Evolutionary conservation across 208 protist genomes (phyloP).

Genomic region (Tritrichomonas musculus): DNA sequence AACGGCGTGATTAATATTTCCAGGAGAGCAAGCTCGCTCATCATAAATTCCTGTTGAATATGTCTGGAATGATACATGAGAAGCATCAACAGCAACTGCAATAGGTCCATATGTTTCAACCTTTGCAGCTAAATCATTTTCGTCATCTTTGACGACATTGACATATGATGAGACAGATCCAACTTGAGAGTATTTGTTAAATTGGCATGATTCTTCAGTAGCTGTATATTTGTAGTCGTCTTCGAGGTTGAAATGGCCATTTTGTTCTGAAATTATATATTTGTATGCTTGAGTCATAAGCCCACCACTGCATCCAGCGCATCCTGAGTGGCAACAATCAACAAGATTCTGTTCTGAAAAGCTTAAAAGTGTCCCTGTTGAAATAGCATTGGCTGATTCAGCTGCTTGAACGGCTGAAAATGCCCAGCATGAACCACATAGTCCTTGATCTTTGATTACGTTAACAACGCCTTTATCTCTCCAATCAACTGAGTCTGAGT

Average conservation of each 20-base stretch:
- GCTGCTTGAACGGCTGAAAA: conserved; percentile 48
- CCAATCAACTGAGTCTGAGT: conserved; percentile 52
- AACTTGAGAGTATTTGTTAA: background rate
- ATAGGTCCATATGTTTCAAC: background rate
- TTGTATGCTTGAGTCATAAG: background rate
- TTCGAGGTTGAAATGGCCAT: background rate
- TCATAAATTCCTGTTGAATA: conserved; percentile 44
- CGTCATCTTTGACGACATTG: background rate
- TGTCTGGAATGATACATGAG: conserved; percentile 30
- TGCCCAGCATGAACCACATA: conserved; percentile 60
- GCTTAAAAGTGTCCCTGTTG: conserved; percentile 12
- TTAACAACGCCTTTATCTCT: conserved; percentile 51
- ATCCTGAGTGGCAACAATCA: background rate
- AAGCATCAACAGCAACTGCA: background rate
- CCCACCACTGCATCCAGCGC: background rate
- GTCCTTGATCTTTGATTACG: conserved; percentile 55
- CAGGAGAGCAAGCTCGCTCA: conserved; percentile 21
- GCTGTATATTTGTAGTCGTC: background rate
- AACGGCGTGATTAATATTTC: conserved; percentile 40
- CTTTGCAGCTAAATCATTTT: background rate
- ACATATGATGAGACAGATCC: background rate
- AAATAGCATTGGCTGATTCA: conserved; percentile 41
- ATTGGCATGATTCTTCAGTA: background rate
- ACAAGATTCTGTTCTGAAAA: background rate
- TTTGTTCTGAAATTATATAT: background rate